Evolutionary conservation across 2,329 filamentous ascomycete genomes (phyloP).

Genomic region (Teratosphaeriaceae sp.): DNA sequence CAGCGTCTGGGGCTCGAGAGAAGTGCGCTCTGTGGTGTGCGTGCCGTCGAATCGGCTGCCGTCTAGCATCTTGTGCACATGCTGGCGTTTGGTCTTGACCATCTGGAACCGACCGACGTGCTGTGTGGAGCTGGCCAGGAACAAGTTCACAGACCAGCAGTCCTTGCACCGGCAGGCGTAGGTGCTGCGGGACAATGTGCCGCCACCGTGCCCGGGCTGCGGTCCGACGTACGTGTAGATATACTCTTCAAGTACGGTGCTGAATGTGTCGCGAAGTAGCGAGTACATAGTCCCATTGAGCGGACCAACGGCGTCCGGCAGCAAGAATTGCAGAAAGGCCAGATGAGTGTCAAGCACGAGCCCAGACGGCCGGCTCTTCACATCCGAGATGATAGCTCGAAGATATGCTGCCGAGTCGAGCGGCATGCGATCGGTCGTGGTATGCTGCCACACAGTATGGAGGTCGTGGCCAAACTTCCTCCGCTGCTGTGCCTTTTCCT

Average conservation of each 20-base stretch:
- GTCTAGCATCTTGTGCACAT: background rate
- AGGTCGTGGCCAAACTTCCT: background rate
- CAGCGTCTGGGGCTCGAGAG: background rate
- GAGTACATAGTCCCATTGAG: too few species aligned
- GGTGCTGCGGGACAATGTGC: background rate
- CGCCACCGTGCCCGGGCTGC: background rate
- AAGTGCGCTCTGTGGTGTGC: background rate
- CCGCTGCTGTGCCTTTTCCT: background rate
- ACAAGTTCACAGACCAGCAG: background rate
- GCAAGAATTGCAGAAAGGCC: too few species aligned
- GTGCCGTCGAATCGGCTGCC: background rate
- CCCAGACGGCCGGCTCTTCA: too few species aligned
- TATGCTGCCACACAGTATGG: background rate
- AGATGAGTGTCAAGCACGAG: too few species aligned
- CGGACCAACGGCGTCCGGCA: too few species aligned
- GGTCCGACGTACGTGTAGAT: background rate
- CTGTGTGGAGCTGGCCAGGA: background rate
- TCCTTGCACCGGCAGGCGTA: background rate
- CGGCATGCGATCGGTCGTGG: too few species aligned
- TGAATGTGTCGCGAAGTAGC: too few species aligned
- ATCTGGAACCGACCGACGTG: background rate
- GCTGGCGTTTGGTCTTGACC: background rate
- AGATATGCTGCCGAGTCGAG: too few species aligned
- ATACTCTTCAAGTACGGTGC: too few species aligned
- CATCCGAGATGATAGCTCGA: too few species aligned